These are phyloP conservation scores for Fusarium avenaceum DNA, from an alignment of 2,329 filamentous ascomycete genomes.

Conservation along the genomic window DNA sequence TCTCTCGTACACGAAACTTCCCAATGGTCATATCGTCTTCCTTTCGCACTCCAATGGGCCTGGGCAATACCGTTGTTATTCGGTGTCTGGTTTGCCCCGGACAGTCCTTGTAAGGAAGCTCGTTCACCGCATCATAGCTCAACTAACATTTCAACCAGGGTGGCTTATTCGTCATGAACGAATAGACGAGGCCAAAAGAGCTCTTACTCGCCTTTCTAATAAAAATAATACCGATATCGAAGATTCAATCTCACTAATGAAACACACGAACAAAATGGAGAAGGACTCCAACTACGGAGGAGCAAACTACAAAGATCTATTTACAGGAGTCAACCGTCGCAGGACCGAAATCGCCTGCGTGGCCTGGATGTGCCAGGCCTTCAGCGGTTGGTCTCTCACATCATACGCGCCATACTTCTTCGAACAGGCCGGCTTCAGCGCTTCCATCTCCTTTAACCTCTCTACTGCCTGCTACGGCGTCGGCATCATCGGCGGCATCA, in stretches of 20 bases:
- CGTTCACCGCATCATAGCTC: not conserved
- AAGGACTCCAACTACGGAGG: constrained; percentile 55
- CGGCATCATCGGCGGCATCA: constrained; percentile 57
- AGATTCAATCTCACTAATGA: constrained; percentile 59
- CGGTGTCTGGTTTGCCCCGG: constrained; percentile 55
- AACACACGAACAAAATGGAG: constrained; percentile 60
- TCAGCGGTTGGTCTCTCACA: constrained; percentile 44
- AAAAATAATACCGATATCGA: constrained; percentile 55
- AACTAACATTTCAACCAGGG: constrained; percentile 36
- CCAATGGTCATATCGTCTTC: constrained; percentile 51
- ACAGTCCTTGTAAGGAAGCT: constrained; percentile 55
- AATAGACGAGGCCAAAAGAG: constrained; percentile 50
- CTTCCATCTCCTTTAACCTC: constrained; percentile 56
- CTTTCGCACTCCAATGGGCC: constrained; percentile 59
- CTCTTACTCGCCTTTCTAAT: constrained; percentile 51
- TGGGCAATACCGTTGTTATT: constrained; percentile 56
- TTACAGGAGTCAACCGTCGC: constrained; percentile 46
- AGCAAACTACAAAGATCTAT: constrained; percentile 41
- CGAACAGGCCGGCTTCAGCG: constrained; percentile 57
- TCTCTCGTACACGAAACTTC: constrained; percentile 50
- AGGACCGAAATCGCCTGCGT: constrained; percentile 50
- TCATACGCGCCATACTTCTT: constrained; percentile 57
- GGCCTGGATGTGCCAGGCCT: constrained; percentile 48
- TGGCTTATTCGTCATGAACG: constrained; percentile 57
- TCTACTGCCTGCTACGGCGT: constrained; percentile 56